Conservation (phyloP, 2,329 filamentous ascomycete genomes). For the Aquanectria penicillioides region DNA sequence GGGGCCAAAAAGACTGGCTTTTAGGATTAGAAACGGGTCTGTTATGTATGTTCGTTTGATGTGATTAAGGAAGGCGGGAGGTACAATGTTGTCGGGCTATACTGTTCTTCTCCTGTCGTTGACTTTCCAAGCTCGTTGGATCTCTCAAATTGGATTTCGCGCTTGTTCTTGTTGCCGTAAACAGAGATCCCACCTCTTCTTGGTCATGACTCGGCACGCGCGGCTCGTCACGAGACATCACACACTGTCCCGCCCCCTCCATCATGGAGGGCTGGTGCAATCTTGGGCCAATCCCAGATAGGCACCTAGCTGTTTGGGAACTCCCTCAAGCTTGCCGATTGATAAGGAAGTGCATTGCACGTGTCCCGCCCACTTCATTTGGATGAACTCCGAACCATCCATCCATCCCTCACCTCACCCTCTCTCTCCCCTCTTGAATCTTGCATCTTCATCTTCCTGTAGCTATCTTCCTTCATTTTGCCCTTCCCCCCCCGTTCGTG, state of each 20-base stretch:
- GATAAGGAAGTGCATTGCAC: slow-evolving; percentile 10
- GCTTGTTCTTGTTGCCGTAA: no score
- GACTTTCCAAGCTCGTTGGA: no score
- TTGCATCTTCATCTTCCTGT: neutral
- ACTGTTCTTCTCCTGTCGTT: no score
- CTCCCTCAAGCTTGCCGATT: slow-evolving; percentile 1
- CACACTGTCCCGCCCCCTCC: neutral
- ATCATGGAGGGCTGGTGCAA: slow-evolving; percentile 10
- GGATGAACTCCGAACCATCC: neutral
- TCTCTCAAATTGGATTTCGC: neutral
- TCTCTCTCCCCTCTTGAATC: neutral
- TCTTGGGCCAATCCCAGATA: slow-evolving; percentile 11
- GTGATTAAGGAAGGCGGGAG: no score
- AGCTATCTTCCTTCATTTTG: neutral
- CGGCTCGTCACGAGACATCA: slow-evolving; percentile 11
- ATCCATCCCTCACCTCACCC: neutral
- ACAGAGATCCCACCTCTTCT: no score
- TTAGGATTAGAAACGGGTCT: no score
- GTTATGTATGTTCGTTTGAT: no score
- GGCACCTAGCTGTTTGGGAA: slow-evolving; percentile 10
- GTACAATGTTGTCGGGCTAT: no score
- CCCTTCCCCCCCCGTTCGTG: neutral
- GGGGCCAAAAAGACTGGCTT: no score
- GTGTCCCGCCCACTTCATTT: slow-evolving; percentile 7
- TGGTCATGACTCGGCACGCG: neutral